Conservation (phyloP, 805 yeast genomes). For the Hanseniaspora nectarophila region DNA sequence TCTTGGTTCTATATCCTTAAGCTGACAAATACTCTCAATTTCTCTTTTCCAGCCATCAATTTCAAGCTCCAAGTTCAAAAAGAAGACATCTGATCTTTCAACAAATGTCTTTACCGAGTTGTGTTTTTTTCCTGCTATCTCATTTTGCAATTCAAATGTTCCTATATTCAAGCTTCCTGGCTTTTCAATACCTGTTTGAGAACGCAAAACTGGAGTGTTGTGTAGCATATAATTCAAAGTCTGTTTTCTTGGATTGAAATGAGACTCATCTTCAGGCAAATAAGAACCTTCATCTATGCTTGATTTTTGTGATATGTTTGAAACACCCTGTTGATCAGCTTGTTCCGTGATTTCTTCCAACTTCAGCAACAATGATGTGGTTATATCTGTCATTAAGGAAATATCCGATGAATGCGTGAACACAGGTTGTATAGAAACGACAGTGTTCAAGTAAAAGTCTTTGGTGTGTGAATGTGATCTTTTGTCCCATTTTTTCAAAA, state of each 20-base stretch:
- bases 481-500: constrained; percentile 95
- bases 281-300: background rate
- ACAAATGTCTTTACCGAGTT: background rate
- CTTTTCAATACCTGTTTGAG: background rate
- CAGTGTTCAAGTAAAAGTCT: constrained; percentile 80
- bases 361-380: constrained; percentile 23
- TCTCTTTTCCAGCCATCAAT: constrained; percentile 29
- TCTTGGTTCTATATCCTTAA: constrained; percentile 25
- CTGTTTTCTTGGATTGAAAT: background rate
- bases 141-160: background rate
- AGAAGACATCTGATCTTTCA: constrained; percentile 12
- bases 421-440: constrained; percentile 92
- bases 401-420: constrained; percentile 74
- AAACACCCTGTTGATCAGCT: background rate
- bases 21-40: constrained; percentile 24
- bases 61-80: constrained; percentile 21
- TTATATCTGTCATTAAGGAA: constrained; percentile 66
- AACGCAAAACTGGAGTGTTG: background rate
- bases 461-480: constrained; percentile 88
- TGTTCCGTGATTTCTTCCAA: constrained; percentile 23
- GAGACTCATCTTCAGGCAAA: background rate
- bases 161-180: background rate
- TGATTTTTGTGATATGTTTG: background rate
- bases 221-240: background rate
- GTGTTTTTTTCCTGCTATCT: background rate